Conservation (phyloP, 1,284 basidiomycete species). For the Rhodotorula glutinis region DNA sequence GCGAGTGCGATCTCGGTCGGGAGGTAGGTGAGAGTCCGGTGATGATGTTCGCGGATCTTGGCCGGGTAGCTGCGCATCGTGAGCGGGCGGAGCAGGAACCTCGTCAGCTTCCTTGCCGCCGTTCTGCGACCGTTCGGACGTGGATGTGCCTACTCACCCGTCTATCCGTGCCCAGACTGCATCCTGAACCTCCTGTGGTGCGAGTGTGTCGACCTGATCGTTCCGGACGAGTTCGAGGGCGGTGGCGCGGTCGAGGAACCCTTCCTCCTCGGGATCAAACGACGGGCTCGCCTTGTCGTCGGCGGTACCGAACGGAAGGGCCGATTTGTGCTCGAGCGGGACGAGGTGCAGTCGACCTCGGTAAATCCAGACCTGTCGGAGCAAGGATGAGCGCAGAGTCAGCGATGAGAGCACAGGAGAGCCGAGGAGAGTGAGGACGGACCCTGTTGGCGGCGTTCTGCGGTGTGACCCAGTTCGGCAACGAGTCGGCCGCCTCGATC, state of each 20-base stretch:
- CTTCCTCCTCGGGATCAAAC: constrained; percentile 49
- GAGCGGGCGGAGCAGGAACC: background rate
- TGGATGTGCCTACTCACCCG: too few species aligned
- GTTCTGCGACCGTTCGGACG: too few species aligned
- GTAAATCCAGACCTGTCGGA: constrained; percentile 79
- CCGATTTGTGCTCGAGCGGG: constrained; percentile 68
- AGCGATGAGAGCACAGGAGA: constrained; percentile 22
- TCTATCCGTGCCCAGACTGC: constrained; percentile 64
- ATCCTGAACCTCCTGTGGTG: constrained; percentile 60
- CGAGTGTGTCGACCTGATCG: constrained; percentile 56
- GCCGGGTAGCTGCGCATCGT: constrained; percentile 58
- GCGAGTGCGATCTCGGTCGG: constrained; percentile 73
- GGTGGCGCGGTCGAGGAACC: constrained; percentile 60
- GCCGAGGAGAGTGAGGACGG: constrained; percentile 33
- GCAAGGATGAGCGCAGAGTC: constrained; percentile 12
- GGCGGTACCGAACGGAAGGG: constrained; percentile 52
- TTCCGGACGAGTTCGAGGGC: constrained; percentile 66
- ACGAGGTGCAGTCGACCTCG: constrained; percentile 77
- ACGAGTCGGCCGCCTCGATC: constrained; percentile 87
- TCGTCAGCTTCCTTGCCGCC: background rate
- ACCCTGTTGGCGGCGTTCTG: constrained; percentile 87
- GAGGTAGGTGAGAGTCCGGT: constrained; percentile 73
- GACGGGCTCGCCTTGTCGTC: constrained; percentile 49
- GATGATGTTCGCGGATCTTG: constrained; percentile 66
- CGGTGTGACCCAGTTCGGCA: constrained; percentile 89